Evolutionary conservation across 345 rosid species (phyloP), one percentile per base, ranked within the genome.

Genomic region (Pugionium dolabratum): DNA sequence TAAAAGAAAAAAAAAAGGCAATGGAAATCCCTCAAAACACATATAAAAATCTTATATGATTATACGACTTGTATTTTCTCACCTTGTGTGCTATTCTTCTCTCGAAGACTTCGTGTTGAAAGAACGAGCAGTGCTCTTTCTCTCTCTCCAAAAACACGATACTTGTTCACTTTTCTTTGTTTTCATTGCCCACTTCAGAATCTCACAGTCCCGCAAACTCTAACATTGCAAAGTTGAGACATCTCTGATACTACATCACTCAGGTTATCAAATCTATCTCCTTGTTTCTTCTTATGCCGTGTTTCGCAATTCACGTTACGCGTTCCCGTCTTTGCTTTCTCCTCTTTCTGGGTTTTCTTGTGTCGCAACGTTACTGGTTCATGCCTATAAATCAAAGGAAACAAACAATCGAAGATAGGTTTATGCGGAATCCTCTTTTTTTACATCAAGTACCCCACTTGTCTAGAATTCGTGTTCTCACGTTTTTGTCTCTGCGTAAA

Each of bases 381-480:
- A 47, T 61, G 66, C 41, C 2, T 71, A 4, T 4, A 37, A 40
- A 62, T 32, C 48, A 18, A 29, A 46, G 3, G 6, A 18, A 45
- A 32, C 54, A 55, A 52, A 42, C 31, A 59, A 73, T 71, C 51
- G 64, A 37, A 7, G 71, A 72, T 66, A 63, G 65, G 59, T 79
- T 50, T 67, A 66, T 81, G 79, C 41, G 10, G 57, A 71, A 69
- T 75, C 64, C 54, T 46, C 68, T 42, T 36, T 43, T 70, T 44
- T 64, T 48, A 71, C 74, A 67, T 76, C 71, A 29, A 77, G 72
- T 69, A 54, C 77, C 79, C 79, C 67, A 72, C 70, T 82, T 50
- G 53, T 64, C 37, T 78, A 68, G 65, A 64, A 59, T 60, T 54
- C 59, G 68, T 76, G 72, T 58, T 77, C 75, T 50, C 48, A 83